A percentile compares a stretch with the other conserved stretches of the same genome.
Evolutionary conservation across 2,329 filamentous ascomycete species (phyloP).

Genomic region (Cladorrhinum sp.): DNA sequence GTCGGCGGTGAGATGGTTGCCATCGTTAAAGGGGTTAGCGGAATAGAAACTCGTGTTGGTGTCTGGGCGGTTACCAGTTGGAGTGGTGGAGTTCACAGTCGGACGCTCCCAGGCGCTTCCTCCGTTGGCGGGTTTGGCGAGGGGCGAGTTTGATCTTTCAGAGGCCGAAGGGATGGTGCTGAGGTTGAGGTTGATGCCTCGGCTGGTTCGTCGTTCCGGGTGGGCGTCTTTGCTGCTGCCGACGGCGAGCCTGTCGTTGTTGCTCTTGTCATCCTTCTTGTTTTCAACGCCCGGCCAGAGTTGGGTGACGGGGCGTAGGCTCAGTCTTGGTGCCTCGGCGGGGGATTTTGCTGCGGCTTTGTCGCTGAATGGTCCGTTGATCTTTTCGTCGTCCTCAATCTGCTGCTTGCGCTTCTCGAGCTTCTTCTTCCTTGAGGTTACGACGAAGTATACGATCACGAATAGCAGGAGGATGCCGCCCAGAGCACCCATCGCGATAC

Average conservation of each 20-base stretch:
- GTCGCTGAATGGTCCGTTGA: conserved; percentile 39
- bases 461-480: conserved; percentile 64
- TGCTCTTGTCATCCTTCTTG: background rate
- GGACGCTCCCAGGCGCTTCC: conserved; percentile 47
- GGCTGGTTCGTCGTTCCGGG: conserved; percentile 50
- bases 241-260: background rate
- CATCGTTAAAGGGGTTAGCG: conserved; percentile 69
- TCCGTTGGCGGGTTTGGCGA: conserved; percentile 29
- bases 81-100: conserved; percentile 34
- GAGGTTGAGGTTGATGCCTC: conserved; percentile 43
- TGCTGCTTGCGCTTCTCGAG: conserved; percentile 47
- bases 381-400: conserved; percentile 64
- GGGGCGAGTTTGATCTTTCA: conserved; percentile 20
- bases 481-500: conserved; percentile 79
- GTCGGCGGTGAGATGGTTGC: conserved; percentile 43
- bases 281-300: conserved; percentile 65
- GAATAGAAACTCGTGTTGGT: conserved; percentile 48
- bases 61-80: conserved; percentile 43
- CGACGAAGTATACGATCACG: conserved; percentile 67
- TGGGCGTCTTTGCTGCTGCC: conserved; percentile 24
- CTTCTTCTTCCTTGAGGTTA: conserved; percentile 69
- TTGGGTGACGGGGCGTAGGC: conserved; percentile 78
- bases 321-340: conserved; percentile 71
- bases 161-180: conserved; percentile 24
- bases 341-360: conserved; percentile 41